phyloP scores from a whole-genome alignment of 2,329 filamentous ascomycete genomes.

The Diplocarpon rosae region DNA sequence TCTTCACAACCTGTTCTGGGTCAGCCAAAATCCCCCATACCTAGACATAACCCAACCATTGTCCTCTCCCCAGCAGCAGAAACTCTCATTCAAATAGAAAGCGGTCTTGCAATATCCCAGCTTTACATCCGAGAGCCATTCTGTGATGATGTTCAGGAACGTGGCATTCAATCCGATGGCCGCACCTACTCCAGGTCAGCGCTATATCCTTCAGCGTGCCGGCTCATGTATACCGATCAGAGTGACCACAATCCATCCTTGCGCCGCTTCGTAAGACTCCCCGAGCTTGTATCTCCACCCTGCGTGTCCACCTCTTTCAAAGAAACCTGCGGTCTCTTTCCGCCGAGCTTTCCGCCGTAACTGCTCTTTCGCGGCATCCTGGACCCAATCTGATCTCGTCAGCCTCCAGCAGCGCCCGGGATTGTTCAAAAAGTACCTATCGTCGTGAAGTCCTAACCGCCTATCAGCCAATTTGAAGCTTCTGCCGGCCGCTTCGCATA shows the following conservation, averaged over 20 bases:
- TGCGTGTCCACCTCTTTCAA: conserved; percentile 50
- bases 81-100: conserved; percentile 94
- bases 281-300: conserved; percentile 74
- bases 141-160: conserved; percentile 86
- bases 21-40: conserved; percentile 14
- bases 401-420: conserved; percentile 22
- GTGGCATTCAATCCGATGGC: conserved; percentile 90
- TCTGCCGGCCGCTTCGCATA: not conserved
- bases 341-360: conserved; percentile 66
- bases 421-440: conserved; percentile 45
- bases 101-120: conserved; percentile 89
- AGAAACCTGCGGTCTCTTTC: conserved; percentile 60
- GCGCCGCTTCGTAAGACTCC: conserved; percentile 89
- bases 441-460: conserved; percentile 73
- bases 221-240: conserved; percentile 51
- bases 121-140: conserved; percentile 95
- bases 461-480: conserved; percentile 5
- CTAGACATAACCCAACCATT: conserved; percentile 41
- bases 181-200: conserved; percentile 38
- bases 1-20: conserved; percentile 58
- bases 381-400: conserved; percentile 72
- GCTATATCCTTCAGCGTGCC: not conserved
- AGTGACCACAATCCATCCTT: conserved; percentile 96
- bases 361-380: conserved; percentile 89
- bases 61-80: conserved; percentile 96